These are phyloP conservation scores for Alisma plantagoaquatica DNA, from an alignment of 106 monocot species.

Conservation along the genomic window DNA sequence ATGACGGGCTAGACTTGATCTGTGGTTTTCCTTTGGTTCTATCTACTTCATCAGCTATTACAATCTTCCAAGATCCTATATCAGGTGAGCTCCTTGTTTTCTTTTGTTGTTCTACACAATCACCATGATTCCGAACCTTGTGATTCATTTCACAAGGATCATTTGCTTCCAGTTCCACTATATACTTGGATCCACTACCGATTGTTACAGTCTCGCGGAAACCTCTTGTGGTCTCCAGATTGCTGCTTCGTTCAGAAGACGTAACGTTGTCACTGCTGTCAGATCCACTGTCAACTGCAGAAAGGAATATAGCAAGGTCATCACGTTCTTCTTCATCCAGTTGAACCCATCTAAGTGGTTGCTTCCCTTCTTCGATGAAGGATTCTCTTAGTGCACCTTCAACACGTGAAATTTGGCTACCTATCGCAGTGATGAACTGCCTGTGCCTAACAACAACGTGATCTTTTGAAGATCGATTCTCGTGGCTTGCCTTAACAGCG, in stretches of 20 bases:
- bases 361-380: constrained; percentile 17
- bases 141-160: constrained; percentile 5
- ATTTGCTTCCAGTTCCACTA: constrained; percentile 3
- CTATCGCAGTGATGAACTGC: constrained; percentile 17
- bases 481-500: constrained; percentile 16
- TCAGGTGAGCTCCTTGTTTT: constrained; percentile 20
- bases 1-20: constrained; percentile 3
- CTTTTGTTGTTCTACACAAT: constrained; percentile 9
- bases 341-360: constrained; percentile 22
- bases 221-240: neutral
- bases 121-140: constrained; percentile 4
- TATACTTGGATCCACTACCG: constrained; percentile 2
- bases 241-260: neutral
- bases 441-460: constrained; percentile 9
- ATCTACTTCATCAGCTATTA: constrained; percentile 21
- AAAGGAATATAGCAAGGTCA: constrained; percentile 24
- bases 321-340: constrained; percentile 21
- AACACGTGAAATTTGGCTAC: constrained; percentile 12
- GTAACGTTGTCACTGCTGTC: neutral
- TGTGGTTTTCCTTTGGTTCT: constrained; percentile 11
- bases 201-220: neutral
- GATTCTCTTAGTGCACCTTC: constrained; percentile 15
- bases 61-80: constrained; percentile 42
- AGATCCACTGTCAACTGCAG: neutral
- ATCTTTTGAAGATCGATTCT: constrained; percentile 2